These are phyloP conservation scores for Penicillium hesseltinei DNA, from an alignment of 2,329 filamentous ascomycete species.

Conservation along the genomic window DNA sequence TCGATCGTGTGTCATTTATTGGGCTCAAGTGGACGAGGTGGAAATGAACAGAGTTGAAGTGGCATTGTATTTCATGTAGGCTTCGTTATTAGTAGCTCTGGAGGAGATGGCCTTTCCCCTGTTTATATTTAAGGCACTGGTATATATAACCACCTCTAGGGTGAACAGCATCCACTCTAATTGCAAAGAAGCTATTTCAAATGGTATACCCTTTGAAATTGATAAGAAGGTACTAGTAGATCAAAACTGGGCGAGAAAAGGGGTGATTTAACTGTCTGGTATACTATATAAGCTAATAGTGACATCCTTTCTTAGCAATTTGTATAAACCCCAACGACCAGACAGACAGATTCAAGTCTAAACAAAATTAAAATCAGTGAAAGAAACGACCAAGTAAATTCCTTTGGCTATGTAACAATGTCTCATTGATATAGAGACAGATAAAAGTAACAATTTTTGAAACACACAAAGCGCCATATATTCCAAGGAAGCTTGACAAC, in stretches of 20 bases:
- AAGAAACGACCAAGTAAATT: background rate
- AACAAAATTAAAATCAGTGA: background rate
- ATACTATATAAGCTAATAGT: background rate
- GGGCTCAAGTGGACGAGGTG: background rate
- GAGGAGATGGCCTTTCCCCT: background rate
- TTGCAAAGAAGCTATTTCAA: background rate
- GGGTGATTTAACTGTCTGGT: background rate
- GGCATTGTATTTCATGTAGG: background rate
- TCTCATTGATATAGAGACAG: slow-evolving; percentile 10
- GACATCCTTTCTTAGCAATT: background rate
- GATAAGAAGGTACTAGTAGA: too few species aligned
- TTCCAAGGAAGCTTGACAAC: background rate
- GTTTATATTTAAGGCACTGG: too few species aligned
- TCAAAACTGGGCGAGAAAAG: background rate
- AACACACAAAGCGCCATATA: slow-evolving; percentile 10
- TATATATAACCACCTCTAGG: background rate
- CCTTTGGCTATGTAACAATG: slow-evolving; percentile 13
- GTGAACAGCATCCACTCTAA: background rate
- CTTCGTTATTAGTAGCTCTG: background rate
- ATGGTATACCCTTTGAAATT: too few species aligned
- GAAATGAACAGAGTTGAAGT: slow-evolving; percentile 1
- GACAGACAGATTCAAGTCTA: background rate
- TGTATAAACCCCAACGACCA: background rate
- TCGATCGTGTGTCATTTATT: background rate
- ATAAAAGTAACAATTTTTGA: slow-evolving; percentile 9